phyloP scores from a whole-genome alignment of 2,329 filamentous ascomycete genomes.

The Dichotomopilus funicola region DNA sequence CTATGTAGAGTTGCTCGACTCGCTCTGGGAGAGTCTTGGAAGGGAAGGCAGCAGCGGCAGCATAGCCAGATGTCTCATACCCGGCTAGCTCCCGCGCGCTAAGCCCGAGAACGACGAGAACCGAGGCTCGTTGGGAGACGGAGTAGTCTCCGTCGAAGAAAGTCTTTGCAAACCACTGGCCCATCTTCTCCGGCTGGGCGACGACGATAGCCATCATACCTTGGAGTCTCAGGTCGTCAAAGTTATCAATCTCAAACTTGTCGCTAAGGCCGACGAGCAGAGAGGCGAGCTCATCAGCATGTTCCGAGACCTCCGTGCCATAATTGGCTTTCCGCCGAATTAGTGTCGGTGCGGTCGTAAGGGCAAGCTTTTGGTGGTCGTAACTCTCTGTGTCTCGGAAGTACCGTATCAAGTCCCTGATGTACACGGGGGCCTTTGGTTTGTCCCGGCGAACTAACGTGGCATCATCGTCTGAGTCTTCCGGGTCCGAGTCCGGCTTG shows the following conservation, averaged over 20 bases:
- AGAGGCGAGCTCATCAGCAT: constrained; percentile 72
- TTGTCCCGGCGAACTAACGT: constrained; percentile 81
- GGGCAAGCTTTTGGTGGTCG: constrained; percentile 73
- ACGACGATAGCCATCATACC: constrained; percentile 76
- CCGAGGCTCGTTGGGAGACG: constrained; percentile 70
- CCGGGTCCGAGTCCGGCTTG: constrained; percentile 80
- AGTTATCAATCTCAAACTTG: constrained; percentile 73
- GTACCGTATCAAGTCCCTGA: constrained; percentile 73
- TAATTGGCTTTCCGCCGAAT: constrained; percentile 86
- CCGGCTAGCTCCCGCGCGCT: constrained; percentile 80
- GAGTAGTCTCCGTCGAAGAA: constrained; percentile 94
- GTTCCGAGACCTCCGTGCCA: constrained; percentile 79
- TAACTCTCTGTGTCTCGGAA: constrained; percentile 77
- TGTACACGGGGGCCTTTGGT: constrained; percentile 78
- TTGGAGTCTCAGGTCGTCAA: constrained; percentile 68
- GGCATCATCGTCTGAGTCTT: constrained; percentile 90
- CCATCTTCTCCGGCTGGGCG: constrained; percentile 69
- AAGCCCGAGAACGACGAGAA: constrained; percentile 77
- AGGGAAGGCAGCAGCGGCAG: constrained; percentile 56
- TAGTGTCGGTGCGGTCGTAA: constrained; percentile 68
- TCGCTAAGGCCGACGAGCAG: constrained; percentile 76
- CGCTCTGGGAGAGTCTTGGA: constrained; percentile 71
- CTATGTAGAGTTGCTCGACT: constrained; percentile 64
- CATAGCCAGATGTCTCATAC: constrained; percentile 53
- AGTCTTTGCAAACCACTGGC: constrained; percentile 72